A percentile compares a stretch with the other conserved stretches of the same genome.
Conservation (phyloP, 495 filamentous ascomycete species). For the Penicillium pulvis region DNA sequence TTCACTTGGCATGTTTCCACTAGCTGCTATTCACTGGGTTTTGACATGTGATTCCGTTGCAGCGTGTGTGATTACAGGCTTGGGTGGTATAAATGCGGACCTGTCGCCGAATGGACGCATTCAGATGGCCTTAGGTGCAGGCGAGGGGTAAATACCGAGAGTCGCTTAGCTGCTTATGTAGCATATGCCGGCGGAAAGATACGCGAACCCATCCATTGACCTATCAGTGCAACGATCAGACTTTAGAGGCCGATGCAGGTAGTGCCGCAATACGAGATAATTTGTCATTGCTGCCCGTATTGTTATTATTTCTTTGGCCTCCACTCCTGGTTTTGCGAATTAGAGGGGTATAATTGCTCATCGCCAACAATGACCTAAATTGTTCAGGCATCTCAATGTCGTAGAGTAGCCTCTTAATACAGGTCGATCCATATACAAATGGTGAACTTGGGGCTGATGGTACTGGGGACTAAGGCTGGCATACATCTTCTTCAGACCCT, state of each 20-base stretch:
- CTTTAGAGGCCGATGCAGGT: neutral
- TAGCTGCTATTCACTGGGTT: neutral
- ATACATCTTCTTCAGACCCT: neutral
- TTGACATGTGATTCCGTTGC: no score
- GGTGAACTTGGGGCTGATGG: slow-evolving; percentile 10
- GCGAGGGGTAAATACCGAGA: neutral
- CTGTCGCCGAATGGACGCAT: neutral
- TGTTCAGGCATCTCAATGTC: no score
- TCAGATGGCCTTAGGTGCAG: neutral
- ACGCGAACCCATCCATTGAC: neutral
- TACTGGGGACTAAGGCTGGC: slow-evolving; percentile 9
- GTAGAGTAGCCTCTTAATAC: no score
- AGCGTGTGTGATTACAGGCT: no score
- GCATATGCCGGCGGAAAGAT: neutral
- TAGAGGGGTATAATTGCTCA: no score
- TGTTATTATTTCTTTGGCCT: no score
- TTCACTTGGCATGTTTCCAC: neutral
- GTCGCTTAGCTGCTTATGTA: neutral
- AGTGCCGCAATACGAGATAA: neutral
- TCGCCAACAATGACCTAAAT: no score
- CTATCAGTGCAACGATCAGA: neutral
- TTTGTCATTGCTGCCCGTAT: no score
- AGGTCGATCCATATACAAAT: slow-evolving; percentile 4
- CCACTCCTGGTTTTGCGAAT: no score
- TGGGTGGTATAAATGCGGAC: no score